Base-by-base conservation (phyloP, 345 rosid species). In the Balakata baccata region DNA sequence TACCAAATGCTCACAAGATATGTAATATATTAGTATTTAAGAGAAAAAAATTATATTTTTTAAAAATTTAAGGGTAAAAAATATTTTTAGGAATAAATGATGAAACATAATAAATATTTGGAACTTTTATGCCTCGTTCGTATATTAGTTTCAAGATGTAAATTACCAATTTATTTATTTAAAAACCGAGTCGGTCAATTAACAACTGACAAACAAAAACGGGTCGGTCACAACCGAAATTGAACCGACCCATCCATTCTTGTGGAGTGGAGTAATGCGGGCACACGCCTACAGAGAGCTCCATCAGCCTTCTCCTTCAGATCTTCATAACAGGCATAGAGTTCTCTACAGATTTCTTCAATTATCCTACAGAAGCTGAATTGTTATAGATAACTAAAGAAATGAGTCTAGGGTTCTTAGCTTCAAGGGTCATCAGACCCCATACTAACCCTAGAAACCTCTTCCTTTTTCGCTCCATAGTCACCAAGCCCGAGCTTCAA, bases 371-470 rank as follows among this genome's bases (percentile, higher is more conserved):
- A 13, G 4, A 61, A 29, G 3, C 49, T 63, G 46, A 63, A 4
- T 61, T 14, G n/a, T 11, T 29, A 29, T 25, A 16, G 38, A 61
- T 16, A 61, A 6, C 25, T 58, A 46, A 17, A 25, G 47, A 66
- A 11, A 94, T 94, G 98, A 98, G 95, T 70, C 75, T 89, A 75
- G 97, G 92, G 61, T 74, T 82, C 67, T 77, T 92, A 83, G 92
- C 97, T 71, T 89, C 95, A 18, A 87, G 97, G 78, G 81, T 84
- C 78, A 78, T 85, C 80, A 81, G 76, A 49, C 68, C 85, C 6
- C 85, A 78, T 18, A 57, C 88, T 25, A 62, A 54, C 56, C 71
- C 56, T 45, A 46, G 47, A 58, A 74, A 54, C 57, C 71, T 53
- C 39, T 38, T 81, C 70, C 74, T 86, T 81, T 79, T 80, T 74